These are phyloP conservation scores for Micromonas pusilla DNA, from an alignment of 139 green algal genomes.

Conservation along the genomic window DNA sequence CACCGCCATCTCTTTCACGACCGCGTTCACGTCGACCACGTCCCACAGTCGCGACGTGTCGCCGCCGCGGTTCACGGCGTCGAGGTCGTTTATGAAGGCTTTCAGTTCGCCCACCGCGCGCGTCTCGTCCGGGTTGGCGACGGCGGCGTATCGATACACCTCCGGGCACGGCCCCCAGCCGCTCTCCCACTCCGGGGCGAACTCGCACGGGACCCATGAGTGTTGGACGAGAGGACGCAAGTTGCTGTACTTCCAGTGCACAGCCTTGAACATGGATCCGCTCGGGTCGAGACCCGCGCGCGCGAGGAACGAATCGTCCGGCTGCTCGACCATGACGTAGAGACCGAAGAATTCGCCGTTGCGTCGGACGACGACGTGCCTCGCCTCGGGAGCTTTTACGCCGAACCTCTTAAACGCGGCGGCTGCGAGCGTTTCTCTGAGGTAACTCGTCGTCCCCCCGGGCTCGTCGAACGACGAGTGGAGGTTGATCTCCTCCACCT, in stretches of 20 bases:
- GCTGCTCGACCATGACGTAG: constrained; percentile 56
- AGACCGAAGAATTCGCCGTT: constrained; percentile 72
- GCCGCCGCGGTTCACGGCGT: background rate
- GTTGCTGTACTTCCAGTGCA: constrained; percentile 30
- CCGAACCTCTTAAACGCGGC: constrained; percentile 38
- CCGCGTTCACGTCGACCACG: constrained; percentile 59
- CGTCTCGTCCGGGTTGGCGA: background rate
- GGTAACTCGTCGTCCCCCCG: constrained; percentile 66
- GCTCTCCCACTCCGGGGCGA: constrained; percentile 9
- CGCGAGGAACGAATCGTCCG: constrained; percentile 49
- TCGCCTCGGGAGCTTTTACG: constrained; percentile 44
- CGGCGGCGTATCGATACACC: constrained; percentile 4
- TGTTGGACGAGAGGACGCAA: background rate
- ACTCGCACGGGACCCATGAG: background rate
- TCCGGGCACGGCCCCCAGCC: constrained; percentile 6
- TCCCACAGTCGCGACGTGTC: constrained; percentile 55
- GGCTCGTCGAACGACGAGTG: constrained; percentile 52
- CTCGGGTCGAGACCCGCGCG: constrained; percentile 24
- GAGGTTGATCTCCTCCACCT: constrained; percentile 44
- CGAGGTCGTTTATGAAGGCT: background rate
- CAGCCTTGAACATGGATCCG: constrained; percentile 58
- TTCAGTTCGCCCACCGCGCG: background rate
- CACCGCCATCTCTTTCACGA: constrained; percentile 68
- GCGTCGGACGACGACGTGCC: constrained; percentile 54
- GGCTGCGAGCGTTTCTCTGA: constrained; percentile 53